Evolutionary conservation across 2,329 filamentous ascomycete species (phyloP).

Genomic region (Colletotrichum musicola): DNA sequence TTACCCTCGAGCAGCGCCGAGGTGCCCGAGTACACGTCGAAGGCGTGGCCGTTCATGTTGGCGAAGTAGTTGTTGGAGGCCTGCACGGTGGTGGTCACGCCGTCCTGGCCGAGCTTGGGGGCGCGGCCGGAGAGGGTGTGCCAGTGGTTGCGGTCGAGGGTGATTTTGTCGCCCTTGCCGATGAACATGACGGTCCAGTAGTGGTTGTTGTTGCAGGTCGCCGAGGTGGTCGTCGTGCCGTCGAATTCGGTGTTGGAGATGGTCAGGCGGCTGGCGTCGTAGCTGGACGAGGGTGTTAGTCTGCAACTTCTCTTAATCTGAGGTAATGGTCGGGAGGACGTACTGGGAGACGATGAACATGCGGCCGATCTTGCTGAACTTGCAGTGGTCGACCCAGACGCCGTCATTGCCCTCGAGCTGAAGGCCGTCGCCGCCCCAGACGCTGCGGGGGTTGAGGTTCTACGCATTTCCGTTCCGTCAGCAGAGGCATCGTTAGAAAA

Average conservation of each 20-base stretch:
- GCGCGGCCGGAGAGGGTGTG: slow-evolving; percentile 46
- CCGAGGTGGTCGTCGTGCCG: slow-evolving; percentile 49
- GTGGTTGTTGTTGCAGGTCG: slow-evolving; percentile 48
- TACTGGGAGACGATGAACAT: slow-evolving; percentile 51
- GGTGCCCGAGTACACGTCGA: slow-evolving; percentile 60
- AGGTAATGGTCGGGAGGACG: slow-evolving; percentile 43
- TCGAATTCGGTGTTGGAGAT: slow-evolving; percentile 56
- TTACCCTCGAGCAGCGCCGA: slow-evolving; percentile 45
- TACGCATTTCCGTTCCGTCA: slow-evolving; percentile 38
- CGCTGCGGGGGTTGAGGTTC: slow-evolving; percentile 49
- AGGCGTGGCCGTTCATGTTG: slow-evolving; percentile 57
- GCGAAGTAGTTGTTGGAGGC: slow-evolving; percentile 46
- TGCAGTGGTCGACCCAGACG: slow-evolving; percentile 54
- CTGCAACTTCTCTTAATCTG: slow-evolving; percentile 30
- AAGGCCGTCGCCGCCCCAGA: slow-evolving; percentile 52
- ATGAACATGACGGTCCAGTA: slow-evolving; percentile 51
- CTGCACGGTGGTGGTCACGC: slow-evolving; percentile 41
- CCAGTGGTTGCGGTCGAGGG: slow-evolving; percentile 49
- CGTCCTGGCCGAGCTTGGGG: slow-evolving; percentile 47
- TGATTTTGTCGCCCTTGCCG: slow-evolving; percentile 50
- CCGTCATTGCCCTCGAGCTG: slow-evolving; percentile 47
- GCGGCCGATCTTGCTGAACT: slow-evolving; percentile 57
- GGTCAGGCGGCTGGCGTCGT: slow-evolving; percentile 49
- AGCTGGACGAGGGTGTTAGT: slow-evolving; percentile 30
- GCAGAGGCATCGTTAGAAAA: slow-evolving; percentile 53